A percentile compares a stretch with the other conserved stretches of the same genome.
These are phyloP conservation scores for Coniochaeta ligniaria DNA, from an alignment of 2,329 filamentous ascomycete genomes.

Conservation along the genomic window DNA sequence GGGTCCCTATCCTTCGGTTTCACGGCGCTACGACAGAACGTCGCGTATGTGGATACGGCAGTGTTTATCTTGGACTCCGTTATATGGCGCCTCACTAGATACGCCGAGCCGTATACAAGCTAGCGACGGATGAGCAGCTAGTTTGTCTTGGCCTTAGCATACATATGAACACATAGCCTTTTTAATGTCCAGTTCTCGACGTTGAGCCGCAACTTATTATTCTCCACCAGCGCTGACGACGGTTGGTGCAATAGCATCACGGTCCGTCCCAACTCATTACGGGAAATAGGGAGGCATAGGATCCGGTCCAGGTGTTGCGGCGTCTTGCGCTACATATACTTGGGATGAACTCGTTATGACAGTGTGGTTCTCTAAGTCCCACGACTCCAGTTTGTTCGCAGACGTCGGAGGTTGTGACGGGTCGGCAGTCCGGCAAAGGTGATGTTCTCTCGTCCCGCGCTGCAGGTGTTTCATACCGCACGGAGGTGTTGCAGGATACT, in stretches of 20 bases:
- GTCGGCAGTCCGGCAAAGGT: background rate
- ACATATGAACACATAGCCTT: background rate
- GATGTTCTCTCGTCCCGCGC: slow-evolving; percentile 1
- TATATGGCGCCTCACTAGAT: no score
- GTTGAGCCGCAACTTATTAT: background rate
- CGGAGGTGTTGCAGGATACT: background rate
- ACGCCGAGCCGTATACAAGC: background rate
- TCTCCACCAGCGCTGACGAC: background rate
- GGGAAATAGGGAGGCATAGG: background rate
- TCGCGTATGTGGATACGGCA: background rate
- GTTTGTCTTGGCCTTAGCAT: background rate
- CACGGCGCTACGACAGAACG: background rate
- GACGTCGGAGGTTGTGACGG: background rate
- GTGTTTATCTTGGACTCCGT: no score
- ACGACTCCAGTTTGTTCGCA: background rate
- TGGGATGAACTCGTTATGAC: background rate
- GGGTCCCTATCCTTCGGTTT: background rate
- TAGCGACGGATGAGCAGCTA: background rate
- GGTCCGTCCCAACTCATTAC: background rate
- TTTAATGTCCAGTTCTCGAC: background rate
- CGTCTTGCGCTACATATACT: background rate
- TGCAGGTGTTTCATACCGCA: slow-evolving; percentile 3
- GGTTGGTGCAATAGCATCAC: background rate
- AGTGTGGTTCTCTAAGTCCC: background rate
- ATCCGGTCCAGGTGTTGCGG: background rate